Evolutionary conservation across 441 rosid genomes (phyloP), one percentile per base, ranked within the genome.

Genomic region (Gossypium lobatum): DNA sequence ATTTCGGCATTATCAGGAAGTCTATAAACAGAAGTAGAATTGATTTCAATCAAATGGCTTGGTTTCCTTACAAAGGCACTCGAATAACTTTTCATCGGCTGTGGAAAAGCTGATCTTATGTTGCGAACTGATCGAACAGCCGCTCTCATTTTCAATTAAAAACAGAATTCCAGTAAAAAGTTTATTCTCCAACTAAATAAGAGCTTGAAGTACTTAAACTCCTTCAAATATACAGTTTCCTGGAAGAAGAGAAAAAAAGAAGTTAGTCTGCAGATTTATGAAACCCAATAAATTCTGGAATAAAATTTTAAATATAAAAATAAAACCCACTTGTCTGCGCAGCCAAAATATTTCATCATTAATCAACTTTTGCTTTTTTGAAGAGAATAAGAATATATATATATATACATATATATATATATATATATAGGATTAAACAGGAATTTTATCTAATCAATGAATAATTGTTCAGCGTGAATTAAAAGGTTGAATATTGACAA

Each of bases 81-180:
- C 10, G 82, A 80, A 58, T 37, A 76, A 62, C 39, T 17, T 66
- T 55, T 73, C 59, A 76, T 77, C 71, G 77, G 83, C 75, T 74
- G 79, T 65, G 75, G 77, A 17, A 81, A 42, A 78, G 75, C 85
- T 72, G 86, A 80, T 85, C 77, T 83, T 81, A 85, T 28, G 21
- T 79, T 75, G 63, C 83, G 73, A 39, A 84, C 67, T 10, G 86
- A 76, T 75, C 88, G 78, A 81, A 82, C 31, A 73, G 82, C 16
- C 53, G 83, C 84, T 81, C 89, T 89, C 98, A 93, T 93, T 73
- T 80, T 83, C 81, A 25, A 57, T 59, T 31, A 23, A 57, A 11
- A 60, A 58, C 31, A 25, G 34, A 55, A 46, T 34, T 42, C 55
- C 59, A 3, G 14, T 37, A 61, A 16, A 64, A 72, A 73, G 39